phyloP scores from a whole-genome alignment of 805 yeast species.

The Yarrowia divulgata region DNA sequence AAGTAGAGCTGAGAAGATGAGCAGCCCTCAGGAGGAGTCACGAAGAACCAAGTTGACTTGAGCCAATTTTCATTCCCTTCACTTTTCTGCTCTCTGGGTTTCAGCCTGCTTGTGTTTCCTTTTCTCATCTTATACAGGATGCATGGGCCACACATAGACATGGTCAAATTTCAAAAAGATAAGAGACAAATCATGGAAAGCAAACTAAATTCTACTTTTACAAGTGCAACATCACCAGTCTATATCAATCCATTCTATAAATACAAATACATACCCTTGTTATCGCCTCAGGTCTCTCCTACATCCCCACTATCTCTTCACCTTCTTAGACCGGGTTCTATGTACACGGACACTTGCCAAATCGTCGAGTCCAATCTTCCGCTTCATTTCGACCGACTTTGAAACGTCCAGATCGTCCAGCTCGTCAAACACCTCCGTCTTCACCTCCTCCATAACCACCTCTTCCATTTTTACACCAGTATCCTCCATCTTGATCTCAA shows the following conservation, averaged over 20 bases:
- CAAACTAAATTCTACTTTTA: too few species aligned
- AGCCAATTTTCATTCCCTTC: too few species aligned
- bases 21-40: too few species aligned
- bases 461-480: conserved; percentile 6
- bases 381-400: conserved; percentile 9
- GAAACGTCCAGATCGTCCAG: neutral
- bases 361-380: conserved; percentile 18
- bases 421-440: neutral
- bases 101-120: too few species aligned
- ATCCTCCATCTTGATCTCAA: conserved; percentile 1
- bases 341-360: conserved; percentile 12
- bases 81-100: too few species aligned
- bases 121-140: too few species aligned
- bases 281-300: neutral
- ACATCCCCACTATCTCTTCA: neutral
- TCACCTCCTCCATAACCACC: neutral
- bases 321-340: conserved; percentile 31
- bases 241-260: neutral
- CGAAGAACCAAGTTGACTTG: too few species aligned
- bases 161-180: too few species aligned
- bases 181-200: too few species aligned
- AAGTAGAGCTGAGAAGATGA: too few species aligned
- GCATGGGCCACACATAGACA: too few species aligned
- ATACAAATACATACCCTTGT: neutral
- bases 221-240: too few species aligned